Evolutionary conservation across 352 stramenopile species (phyloP).

Genomic region (Phytophthora hibernalis): DNA sequence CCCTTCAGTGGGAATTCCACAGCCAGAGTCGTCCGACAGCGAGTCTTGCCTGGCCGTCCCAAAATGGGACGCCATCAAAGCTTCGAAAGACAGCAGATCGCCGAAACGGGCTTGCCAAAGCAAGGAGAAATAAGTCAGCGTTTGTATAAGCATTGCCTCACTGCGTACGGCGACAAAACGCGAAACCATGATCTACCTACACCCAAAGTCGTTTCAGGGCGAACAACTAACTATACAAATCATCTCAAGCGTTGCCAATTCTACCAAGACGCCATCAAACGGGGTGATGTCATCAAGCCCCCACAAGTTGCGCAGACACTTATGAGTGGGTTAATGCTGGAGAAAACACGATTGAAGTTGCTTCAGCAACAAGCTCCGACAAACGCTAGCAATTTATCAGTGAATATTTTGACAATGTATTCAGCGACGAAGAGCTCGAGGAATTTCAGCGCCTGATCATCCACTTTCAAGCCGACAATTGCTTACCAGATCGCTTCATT

Average conservation of each 20-base stretch:
- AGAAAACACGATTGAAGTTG: not conserved
- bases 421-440: not conserved
- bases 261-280: not conserved
- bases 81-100: not conserved
- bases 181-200: not conserved
- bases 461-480: conserved; percentile 2
- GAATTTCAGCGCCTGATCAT: not conserved
- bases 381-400: not conserved
- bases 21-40: too few species aligned
- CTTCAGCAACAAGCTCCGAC: not conserved
- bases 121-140: not conserved
- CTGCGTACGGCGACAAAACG: not conserved
- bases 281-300: not conserved
- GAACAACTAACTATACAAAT: not conserved
- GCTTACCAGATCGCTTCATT: not conserved
- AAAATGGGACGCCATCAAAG: conserved; percentile 4
- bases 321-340: not conserved
- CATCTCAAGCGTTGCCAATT: conserved; percentile 1
- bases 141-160: not conserved
- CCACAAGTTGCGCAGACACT: not conserved
- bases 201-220: not conserved
- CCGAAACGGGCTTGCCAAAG: not conserved
- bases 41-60: too few species aligned
- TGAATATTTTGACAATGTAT: conserved; percentile 1
- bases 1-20: too few species aligned